A percentile compares a stretch with the other conserved stretches of the same genome.
These are phyloP conservation scores for Lecanicillium sp. DNA, from an alignment of 2,329 filamentous ascomycete species.

Conservation along the genomic window DNA sequence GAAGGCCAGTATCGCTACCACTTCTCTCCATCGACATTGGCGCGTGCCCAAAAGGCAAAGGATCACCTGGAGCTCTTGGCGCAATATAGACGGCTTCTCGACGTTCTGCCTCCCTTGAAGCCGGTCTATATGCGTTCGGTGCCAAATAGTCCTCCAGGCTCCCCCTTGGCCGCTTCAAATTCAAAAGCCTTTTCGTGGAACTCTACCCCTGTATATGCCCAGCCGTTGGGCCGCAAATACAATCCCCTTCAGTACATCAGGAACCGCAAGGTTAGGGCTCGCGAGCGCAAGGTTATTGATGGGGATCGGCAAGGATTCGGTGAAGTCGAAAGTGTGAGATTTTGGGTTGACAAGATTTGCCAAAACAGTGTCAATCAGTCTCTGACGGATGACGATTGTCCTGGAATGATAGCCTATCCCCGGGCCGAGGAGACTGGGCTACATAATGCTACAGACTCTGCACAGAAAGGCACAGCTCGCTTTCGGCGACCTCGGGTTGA, in stretches of 20 bases:
- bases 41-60: slow-evolving; percentile 76
- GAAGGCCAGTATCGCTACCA: slow-evolving; percentile 49
- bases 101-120: slow-evolving; percentile 67
- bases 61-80: slow-evolving; percentile 77
- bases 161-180: slow-evolving; percentile 21
- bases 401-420: slow-evolving; percentile 35
- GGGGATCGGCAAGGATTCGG: slow-evolving; percentile 69
- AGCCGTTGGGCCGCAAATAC: slow-evolving; percentile 58
- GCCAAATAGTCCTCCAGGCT: slow-evolving; percentile 32
- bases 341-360: slow-evolving; percentile 67
- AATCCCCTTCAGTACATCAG: slow-evolving; percentile 90
- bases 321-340: slow-evolving; percentile 60
- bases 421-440: slow-evolving; percentile 35
- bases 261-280: slow-evolving; percentile 75
- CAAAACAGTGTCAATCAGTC: slow-evolving; percentile 14
- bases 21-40: slow-evolving; percentile 72
- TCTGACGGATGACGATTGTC: slow-evolving; percentile 14
- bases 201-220: slow-evolving; percentile 12
- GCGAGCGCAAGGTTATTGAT: slow-evolving; percentile 68
- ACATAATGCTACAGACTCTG: slow-evolving; percentile 34
- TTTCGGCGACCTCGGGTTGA: slow-evolving; percentile 68
- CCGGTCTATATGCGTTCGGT: slow-evolving; percentile 27
- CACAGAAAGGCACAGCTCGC: slow-evolving; percentile 43
- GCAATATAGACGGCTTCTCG: slow-evolving; percentile 75
- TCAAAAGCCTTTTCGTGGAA: slow-evolving; percentile 8